These are phyloP conservation scores for Metarhizium brunneum DNA, from an alignment of 2,329 filamentous ascomycete genomes.

Conservation along the genomic window DNA sequence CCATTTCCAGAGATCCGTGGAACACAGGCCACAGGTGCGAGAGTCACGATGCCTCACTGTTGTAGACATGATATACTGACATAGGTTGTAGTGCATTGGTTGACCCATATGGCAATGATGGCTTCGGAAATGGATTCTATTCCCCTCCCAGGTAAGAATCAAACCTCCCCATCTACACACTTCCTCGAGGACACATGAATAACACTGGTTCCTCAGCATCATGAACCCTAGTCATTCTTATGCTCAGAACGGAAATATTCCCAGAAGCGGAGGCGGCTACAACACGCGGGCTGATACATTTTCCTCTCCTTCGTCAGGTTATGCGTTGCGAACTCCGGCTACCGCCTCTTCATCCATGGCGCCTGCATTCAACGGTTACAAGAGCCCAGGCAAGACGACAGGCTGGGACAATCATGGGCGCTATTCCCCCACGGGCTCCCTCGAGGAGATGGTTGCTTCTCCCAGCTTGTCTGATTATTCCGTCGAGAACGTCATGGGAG, in stretches of 20 bases:
- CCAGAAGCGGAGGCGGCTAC: conserved; percentile 21
- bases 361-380: conserved; percentile 27
- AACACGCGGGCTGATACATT: conserved; percentile 29
- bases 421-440: conserved; percentile 48
- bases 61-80: conserved; percentile 5
- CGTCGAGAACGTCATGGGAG: conserved; percentile 39
- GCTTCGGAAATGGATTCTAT: conserved; percentile 27
- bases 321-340: conserved; percentile 32
- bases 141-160: conserved; percentile 29
- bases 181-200: conserved; percentile 8
- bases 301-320: conserved; percentile 29
- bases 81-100: conserved; percentile 18
- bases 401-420: conserved; percentile 32
- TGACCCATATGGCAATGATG: conserved; percentile 21
- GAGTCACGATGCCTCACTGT: conserved; percentile 10
- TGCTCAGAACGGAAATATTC: conserved; percentile 12
- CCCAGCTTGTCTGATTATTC: conserved; percentile 53
- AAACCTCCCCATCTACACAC: conserved; percentile 1
- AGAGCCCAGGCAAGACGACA: conserved; percentile 19
- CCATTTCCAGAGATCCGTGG: conserved; percentile 39
- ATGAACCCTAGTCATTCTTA: conserved; percentile 28
- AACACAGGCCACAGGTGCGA: conserved; percentile 43
- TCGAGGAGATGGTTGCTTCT: conserved; percentile 49
- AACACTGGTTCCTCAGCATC: conserved; percentile 29
- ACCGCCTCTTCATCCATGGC: conserved; percentile 24